A percentile compares a stretch with the other conserved stretches of the same genome.
phyloP scores from a whole-genome alignment of 2,329 filamentous ascomycete genomes.

The Colletotrichum chlorophyti region DNA sequence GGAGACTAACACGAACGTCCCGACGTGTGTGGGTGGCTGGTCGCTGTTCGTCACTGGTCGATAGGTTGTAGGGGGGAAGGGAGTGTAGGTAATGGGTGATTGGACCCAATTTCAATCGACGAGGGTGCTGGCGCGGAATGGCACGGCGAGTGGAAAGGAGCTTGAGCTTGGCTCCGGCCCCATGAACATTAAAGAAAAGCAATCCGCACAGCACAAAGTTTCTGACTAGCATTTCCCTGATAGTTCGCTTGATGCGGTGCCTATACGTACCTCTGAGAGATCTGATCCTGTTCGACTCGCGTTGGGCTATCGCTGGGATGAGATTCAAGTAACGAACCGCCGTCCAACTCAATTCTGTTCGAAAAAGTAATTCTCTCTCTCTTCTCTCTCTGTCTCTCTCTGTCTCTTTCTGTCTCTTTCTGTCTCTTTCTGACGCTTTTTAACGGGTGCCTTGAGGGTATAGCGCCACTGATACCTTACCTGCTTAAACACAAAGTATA shows the following conservation, averaged over 20 bases:
- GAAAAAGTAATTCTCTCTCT: neutral
- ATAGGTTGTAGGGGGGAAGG: neutral
- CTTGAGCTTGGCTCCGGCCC: neutral
- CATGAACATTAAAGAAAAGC: no score
- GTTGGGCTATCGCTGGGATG: neutral
- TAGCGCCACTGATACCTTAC: no score
- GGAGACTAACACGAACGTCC: no score
- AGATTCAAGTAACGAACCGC: neutral
- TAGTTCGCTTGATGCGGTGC: no score
- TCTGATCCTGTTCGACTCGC: neutral
- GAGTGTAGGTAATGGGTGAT: neutral
- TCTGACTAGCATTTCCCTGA: no score
- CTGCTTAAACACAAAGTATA: neutral
- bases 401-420: neutral
- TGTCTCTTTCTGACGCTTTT: neutral
- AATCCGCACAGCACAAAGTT: no score
- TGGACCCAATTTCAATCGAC: conserved; percentile 25
- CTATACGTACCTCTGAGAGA: no score
- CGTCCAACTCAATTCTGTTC: no score
- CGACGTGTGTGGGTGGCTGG: neutral
- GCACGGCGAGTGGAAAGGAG: conserved; percentile 5
- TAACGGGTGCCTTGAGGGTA: no score
- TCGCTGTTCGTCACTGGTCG: no score
- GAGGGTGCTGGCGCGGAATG: conserved; percentile 18
- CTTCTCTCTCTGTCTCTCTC: neutral